Conservation (phyloP, 2,329 filamentous ascomycete genomes). For the Aspergillus melleus region DNA sequence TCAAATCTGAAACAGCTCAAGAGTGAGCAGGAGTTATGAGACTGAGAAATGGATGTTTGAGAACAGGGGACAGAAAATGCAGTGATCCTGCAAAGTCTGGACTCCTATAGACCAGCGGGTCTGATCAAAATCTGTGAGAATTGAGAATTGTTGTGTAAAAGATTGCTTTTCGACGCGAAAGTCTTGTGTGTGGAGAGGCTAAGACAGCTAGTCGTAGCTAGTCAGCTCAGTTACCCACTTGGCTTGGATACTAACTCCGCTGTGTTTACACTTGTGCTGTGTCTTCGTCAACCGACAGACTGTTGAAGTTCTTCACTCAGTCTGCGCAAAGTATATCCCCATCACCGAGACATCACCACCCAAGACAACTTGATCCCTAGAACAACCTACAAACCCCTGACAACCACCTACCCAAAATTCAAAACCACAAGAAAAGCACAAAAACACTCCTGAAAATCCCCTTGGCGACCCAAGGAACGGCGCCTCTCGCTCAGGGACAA, state of each 20-base stretch:
- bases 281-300: too few relatives aligned
- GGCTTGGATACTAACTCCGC: neutral
- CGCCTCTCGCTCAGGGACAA: conserved; percentile 4
- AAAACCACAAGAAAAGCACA: neutral
- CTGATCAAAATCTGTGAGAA: neutral
- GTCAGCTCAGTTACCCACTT: neutral
- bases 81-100: neutral
- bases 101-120: neutral
- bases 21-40: neutral
- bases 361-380: neutral
- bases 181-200: neutral
- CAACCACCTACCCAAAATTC: neutral
- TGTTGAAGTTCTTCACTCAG: too few relatives aligned
- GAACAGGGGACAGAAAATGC: neutral
- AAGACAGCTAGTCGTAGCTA: neutral
- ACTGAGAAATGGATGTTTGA: neutral
- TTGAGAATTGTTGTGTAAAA: neutral
- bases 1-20: neutral
- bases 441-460: neutral
- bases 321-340: too few relatives aligned
- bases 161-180: neutral
- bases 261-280: neutral
- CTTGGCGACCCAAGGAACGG: neutral
- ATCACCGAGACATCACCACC: neutral
- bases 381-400: neutral